Base-by-base conservation (phyloP, 2,329 filamentous ascomycete genomes). In the Didymella keratinophila region DNA sequence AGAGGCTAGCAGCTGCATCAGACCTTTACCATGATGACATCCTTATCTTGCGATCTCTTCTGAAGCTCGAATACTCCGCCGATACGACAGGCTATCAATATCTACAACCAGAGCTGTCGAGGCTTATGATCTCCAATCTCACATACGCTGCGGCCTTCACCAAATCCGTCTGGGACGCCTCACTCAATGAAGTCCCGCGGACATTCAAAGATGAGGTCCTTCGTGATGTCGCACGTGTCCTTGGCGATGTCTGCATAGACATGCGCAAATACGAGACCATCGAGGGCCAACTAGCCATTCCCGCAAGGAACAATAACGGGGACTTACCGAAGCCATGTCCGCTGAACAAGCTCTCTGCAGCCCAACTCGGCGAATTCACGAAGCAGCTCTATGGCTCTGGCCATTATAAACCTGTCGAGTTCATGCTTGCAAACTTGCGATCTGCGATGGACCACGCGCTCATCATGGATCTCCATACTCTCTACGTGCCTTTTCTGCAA, bases 181-280 rank as follows among this genome's bases (percentile, higher is more conserved):
- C 49, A 14, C 3, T 9, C 18, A 30, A 45, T 10, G 50, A 53
- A 23, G 37, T 58, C 3, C 39, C 56, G 20, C 43, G 10, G 7
- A 14, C 11, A 5, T 39, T 43, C 12, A 58, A 58, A 28, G 44
- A 58, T 20, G 45, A 45, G 14, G 10, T 53, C 8, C 44, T 58
- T 18, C 39, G 32, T 18, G 25, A 30, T 50, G 44, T 58, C 10
- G 50, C 49, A 49, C 37, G 36, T 6, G 16, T 28, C 2, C 50
- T 58, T 30, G 32, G 56, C 25, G 32, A 32, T 20, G 50, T 53
- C 28, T 58, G 44, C 12, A 43, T 58, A 14, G 56, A 58, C 20
- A 53, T 45, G 36, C 49, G 50, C 34, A 23, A 39, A 2, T 14
- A 53, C 32, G 45, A 41, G 16, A 10, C 21, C n/a, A 39, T 58